Conservation (phyloP, 768 basidiomycete species). For the Lactarius quietus region DNA sequence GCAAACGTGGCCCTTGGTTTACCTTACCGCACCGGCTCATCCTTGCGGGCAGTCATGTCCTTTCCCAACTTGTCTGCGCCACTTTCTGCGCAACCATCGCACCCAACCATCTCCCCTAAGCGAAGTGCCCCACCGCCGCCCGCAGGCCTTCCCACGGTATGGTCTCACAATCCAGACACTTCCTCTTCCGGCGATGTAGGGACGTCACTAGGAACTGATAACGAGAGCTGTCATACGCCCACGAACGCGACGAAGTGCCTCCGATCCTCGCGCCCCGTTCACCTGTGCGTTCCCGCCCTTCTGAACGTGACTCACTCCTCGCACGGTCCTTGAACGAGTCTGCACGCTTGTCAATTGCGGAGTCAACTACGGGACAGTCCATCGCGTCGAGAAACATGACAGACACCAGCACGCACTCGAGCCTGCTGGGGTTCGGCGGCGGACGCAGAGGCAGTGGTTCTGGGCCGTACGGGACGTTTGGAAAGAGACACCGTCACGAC, state of each 20-base stretch:
- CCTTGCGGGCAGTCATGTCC: conserved; percentile 52
- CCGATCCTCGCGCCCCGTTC: conserved; percentile 47
- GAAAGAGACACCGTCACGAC: conserved; percentile 80
- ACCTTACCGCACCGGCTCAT: conserved; percentile 21
- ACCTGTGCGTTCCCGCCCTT: conserved; percentile 45
- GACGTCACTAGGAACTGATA: conserved; percentile 31
- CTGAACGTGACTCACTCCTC: conserved; percentile 20
- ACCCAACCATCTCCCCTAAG: background rate
- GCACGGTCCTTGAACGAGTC: conserved; percentile 17
- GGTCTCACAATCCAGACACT: conserved; percentile 2
- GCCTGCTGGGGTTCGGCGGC: conserved; percentile 41
- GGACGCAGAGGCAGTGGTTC: conserved; percentile 35
- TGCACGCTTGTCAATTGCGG: conserved; percentile 34
- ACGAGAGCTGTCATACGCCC: conserved; percentile 23
- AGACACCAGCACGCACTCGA: conserved; percentile 53
- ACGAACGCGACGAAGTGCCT: conserved; percentile 39
- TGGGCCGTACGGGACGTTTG: conserved; percentile 55
- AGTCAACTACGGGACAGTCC: conserved; percentile 54
- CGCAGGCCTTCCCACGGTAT: conserved; percentile 19
- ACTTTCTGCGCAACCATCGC: background rate
- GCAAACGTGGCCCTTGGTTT: conserved; percentile 28
- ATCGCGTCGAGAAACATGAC: conserved; percentile 59
- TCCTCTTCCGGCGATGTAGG: conserved; percentile 25
- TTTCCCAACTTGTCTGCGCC: conserved; percentile 55
- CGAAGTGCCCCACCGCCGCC: conserved; percentile 27